Evolutionary conservation across 208 protist genomes (phyloP), one percentile per base, ranked within the genome.

Genomic region (Crithidia sp.): DNA sequence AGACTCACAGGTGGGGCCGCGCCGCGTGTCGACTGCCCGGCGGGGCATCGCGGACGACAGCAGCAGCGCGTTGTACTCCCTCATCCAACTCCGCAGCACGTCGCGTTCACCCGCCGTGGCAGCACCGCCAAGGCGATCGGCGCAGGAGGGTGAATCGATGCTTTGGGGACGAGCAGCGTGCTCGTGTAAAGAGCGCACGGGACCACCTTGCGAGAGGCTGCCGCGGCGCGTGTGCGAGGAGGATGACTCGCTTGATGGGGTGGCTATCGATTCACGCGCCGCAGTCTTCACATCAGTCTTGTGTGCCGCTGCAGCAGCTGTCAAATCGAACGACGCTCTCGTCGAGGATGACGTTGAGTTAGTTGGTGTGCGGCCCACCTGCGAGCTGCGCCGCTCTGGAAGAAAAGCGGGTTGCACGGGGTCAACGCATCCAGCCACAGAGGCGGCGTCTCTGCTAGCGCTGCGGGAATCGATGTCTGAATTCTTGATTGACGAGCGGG

Each of bases 11-110:
- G 41, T 2, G 50, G 16, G 36, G 36, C 40, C 3, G 4, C 7
- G 12, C 13, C 37, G 19, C 28, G 65, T 4, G 2, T 53, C 16
- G 36, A 58, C 17, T 19, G 37, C 37, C 5, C 53, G 62, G 2
- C 61, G 74, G 2, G 67, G 67, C 61, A 79, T 39, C 19, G 67
- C 67, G 19, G 74, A 74, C 3, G 74, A 74, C 17, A 79, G 67
- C 13, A 74, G 55, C 3, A 79, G 47, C 14, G 61, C 67, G 16
- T 60, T 52, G 62, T 74, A 79, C 74, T 79, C 74, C 5, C 28
- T 45, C 74, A 69, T 70, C 74, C 74, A 79, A 54, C 10, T 6
- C 0, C 7, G 7, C 16, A 79, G 40, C 10, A 57, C 52, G n/a
- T 50, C 68, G 12, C 40, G 54, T 52, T 79, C 74, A 6, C 10